Evolutionary conservation across 2,329 filamentous ascomycete species (phyloP), one percentile per base, ranked within the genome.

Genomic region (Aureobasidium musti): DNA sequence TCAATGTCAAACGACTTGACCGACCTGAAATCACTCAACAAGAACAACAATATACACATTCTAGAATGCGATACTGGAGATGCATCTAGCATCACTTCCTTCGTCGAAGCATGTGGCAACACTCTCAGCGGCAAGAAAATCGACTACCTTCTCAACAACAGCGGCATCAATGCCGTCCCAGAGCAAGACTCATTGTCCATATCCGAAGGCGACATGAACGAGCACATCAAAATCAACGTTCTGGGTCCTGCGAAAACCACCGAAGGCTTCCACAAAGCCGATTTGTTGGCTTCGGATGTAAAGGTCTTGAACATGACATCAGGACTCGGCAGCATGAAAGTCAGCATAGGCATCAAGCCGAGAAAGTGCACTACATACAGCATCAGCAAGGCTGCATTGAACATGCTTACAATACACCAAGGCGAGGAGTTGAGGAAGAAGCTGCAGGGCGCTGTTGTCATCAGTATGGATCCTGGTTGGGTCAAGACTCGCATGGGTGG

Each of bases 191-290:
- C 75, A 26, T 70, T 82, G 21, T 76, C 73, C 0, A 75, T 83
- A 1, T 76, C 76, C 11, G 70, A 77, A 0, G 72, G 74, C 0
- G 76, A 74, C 1, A 69, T 83, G 33, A 47, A 74, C 2, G 70
- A 76, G n/a, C 78, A 82, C 57, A 78, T 84, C 59, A 72, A 75
- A 30, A 72, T 78, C 69, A 83, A 84, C 65, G 81, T 83, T 3
- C 65, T 82, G 21, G 82, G 82, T 0, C 82, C 82, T 0, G 81
- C 81, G 1, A 80, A 80, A 66, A 75, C 78, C 7, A 76, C 81
- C 0, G 75, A 82, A 70, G 74, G 75, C 1, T 68, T 83, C 0
- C 63, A 69, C 14, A 70, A 68, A 33, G 65, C 57, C 5, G 49
- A 43, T 30, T 72, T 76, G n/a, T 68, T 79, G 0, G 72, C 73